Percentiles rank a stretch among this genome's conserved stretches.
phyloP scores from a whole-genome alignment of 768 basidiomycete species.

The Pleurotus djamor region DNA sequence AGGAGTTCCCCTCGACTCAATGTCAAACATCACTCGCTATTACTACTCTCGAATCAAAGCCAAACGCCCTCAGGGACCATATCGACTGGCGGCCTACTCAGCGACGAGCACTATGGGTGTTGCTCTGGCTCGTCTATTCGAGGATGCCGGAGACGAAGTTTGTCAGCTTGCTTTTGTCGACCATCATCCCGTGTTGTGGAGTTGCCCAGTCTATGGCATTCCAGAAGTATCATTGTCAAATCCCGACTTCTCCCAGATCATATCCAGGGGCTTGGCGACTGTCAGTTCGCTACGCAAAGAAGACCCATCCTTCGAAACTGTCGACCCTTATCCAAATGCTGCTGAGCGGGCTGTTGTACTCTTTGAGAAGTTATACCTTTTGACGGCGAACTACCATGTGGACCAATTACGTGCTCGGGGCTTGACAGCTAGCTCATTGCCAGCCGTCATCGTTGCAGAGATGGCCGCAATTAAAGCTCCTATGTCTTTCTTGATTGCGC shows the following conservation, averaged over 20 bases:
- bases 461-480: background rate
- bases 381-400: background rate
- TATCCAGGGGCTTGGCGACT: background rate
- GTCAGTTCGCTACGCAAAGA: background rate
- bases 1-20: background rate
- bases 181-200: background rate
- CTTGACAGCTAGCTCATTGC: background rate
- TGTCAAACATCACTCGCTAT: background rate
- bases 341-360: background rate
- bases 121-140: background rate
- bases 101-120: background rate
- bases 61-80: background rate
- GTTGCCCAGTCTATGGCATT: background rate
- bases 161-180: background rate
- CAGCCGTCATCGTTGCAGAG: background rate
- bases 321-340: background rate
- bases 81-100: background rate
- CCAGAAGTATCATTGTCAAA: background rate
- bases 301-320: background rate
- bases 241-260: background rate
- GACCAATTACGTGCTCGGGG: background rate
- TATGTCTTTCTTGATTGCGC: background rate
- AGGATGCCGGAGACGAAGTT: background rate
- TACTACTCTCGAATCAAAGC: background rate
- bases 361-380: background rate